Percentiles rank a stretch among this genome's conserved stretches.
Evolutionary conservation across 1,284 basidiomycete species (phyloP).

Genomic region (Boletellus sp.): DNA sequence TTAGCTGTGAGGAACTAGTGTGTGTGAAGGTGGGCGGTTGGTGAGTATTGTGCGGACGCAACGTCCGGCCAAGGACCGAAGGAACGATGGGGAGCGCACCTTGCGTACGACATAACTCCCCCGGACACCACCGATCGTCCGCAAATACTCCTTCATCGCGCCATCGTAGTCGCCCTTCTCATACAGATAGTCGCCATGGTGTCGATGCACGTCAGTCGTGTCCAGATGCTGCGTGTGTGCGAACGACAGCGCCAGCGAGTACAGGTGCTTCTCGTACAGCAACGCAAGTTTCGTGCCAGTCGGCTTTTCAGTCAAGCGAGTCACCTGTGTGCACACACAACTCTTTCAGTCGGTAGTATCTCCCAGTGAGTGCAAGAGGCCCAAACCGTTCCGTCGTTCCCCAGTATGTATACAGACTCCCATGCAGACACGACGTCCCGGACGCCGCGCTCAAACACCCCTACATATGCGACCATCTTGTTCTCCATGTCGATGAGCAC

Average conservation of each 20-base stretch:
- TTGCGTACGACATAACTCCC: slow-evolving; percentile 97
- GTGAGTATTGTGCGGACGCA: not conserved
- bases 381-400: slow-evolving; percentile 71
- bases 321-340: slow-evolving; percentile 44
- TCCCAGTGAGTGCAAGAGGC: not conserved
- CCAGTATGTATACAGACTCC: slow-evolving; percentile 74
- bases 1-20: slow-evolving; percentile 92
- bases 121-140: slow-evolving; percentile 86
- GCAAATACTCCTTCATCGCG: slow-evolving; percentile 88
- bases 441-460: slow-evolving; percentile 76
- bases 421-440: slow-evolving; percentile 77
- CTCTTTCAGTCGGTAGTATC: no score
- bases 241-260: slow-evolving; percentile 71
- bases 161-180: slow-evolving; percentile 89
- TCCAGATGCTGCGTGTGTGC: slow-evolving; percentile 77
- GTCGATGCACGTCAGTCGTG: slow-evolving; percentile 81
- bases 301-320: slow-evolving; percentile 74
- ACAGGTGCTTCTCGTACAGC: slow-evolving; percentile 75
- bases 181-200: slow-evolving; percentile 93
- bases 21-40: slow-evolving; percentile 8
- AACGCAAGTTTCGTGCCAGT: slow-evolving; percentile 79
- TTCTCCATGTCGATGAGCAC: slow-evolving; percentile 92
- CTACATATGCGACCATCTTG: slow-evolving; percentile 84
- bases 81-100: slow-evolving; percentile 40
- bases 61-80: no score